Conservation (phyloP, 176 grass and related monocot species). For the barley (Hordeum vulgare) region MorexV3_pseudomolecules_assembly NC_058521.1:333784756-333785255, state of each 20-base stretch:
- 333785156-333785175: no score
- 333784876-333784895: slow-evolving; percentile 94
- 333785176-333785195: no score
- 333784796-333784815: neutral
- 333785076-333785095: slow-evolving; percentile 86
- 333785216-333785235: no score
- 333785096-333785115: slow-evolving; percentile 60
- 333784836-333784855: slow-evolving; percentile 92
- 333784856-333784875: slow-evolving; percentile 88
- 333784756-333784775: neutral
- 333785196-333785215: no score
- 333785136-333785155: no score
- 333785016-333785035: no score
- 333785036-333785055: neutral
- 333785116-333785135: slow-evolving; percentile 94
- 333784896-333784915: slow-evolving; percentile 79
- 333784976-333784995: neutral
- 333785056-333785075: neutral
- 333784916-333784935: slow-evolving; percentile 29
- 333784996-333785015: no score
- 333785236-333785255: no score
- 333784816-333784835: slow-evolving; percentile 60
- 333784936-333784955: neutral
- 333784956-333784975: neutral
- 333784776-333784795: neutral